Evolutionary conservation across 352 stramenopile species (phyloP), one percentile per base, ranked within the genome.

Genomic region (Phytophthora sp.): DNA sequence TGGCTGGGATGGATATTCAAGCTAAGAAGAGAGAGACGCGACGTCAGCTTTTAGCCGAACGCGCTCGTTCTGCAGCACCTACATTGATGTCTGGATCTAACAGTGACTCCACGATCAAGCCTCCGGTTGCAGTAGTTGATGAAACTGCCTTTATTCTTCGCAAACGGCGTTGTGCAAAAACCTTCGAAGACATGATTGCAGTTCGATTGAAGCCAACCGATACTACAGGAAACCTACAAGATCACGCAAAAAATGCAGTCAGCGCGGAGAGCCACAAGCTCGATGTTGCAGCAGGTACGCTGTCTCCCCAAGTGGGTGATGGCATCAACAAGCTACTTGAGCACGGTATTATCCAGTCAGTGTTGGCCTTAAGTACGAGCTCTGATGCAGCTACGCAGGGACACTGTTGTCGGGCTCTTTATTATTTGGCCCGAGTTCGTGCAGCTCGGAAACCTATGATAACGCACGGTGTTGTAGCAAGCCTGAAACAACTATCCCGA

Each of bases 151-250:
- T 77, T 39, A 53, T 86, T 7, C 62, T 79, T 20, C 74, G 80
- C 10, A 92, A 92, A 52, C 78, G 84, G 1, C 75, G 81, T 6
- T 94, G 84, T 27, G 84, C 84, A 7, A 83, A 84, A 23, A 92
- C 84, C 0, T 94, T 94, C 53, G 82, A 90, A 52, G 73, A 88
- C 17, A 92, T 94, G 81, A 86, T 94, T 35, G 54, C 69, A 17
- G 69, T 66, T 11, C 79, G 80, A 6, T 32, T 88, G 26, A 60
- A 57, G 17, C 50, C 58, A 5, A 42, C 45, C 10, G 38, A 58
- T 30, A 20, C 21, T 11, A 10, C 41, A 3, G 21, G 12, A 27
- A n/a, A 65, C 21, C 3, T 12, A 42, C 62, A 52, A 18, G 17
- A 5, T 12, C 51, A 21, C 24, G 15, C 46, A 50, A 49, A 72